Evolutionary conservation across 2,329 filamentous ascomycete species (phyloP).

Genomic region (Drechslerella dactyloides): DNA sequence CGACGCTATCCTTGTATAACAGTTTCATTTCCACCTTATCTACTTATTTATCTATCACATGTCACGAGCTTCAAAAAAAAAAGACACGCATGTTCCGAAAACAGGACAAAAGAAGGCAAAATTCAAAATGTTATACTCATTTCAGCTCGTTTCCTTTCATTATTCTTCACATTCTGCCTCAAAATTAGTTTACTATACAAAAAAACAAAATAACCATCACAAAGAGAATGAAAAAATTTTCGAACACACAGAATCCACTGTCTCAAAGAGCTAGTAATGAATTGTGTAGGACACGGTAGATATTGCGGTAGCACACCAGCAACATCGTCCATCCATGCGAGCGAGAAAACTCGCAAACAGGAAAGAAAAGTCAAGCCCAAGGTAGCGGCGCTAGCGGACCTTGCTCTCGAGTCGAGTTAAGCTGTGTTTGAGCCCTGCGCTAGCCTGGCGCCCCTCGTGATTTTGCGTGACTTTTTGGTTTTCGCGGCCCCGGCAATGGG

Average conservation of each 20-base stretch:
- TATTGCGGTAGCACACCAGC: neutral
- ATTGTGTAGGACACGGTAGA: slow-evolving; percentile 1
- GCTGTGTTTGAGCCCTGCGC: slow-evolving; percentile 2
- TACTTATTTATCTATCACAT: slow-evolving; percentile 21
- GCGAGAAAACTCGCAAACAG: neutral
- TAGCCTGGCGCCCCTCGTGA: slow-evolving; percentile 1
- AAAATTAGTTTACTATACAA: slow-evolving; percentile 42
- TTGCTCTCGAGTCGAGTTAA: neutral
- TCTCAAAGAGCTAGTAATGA: slow-evolving; percentile 33
- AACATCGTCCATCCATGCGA: too few species aligned
- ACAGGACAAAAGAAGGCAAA: slow-evolving; percentile 29
- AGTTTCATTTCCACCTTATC: slow-evolving; percentile 31
- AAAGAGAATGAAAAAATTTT: slow-evolving; percentile 51
- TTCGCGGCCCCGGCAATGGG: neutral
- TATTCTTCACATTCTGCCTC: slow-evolving; percentile 36
- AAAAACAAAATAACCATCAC: slow-evolving; percentile 16
- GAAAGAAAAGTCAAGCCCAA: neutral
- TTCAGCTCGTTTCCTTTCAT: slow-evolving; percentile 20
- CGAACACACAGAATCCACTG: slow-evolving; percentile 42
- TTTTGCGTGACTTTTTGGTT: slow-evolving; percentile 2
- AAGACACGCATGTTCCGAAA: slow-evolving; percentile 8
- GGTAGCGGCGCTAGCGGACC: neutral
- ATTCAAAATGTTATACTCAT: slow-evolving; percentile 48
- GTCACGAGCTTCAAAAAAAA: slow-evolving; percentile 42
- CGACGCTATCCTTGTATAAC: slow-evolving; percentile 36